Percentiles rank a stretch among this genome's conserved stretches.
phyloP scores from a whole-genome alignment of 1,284 basidiomycete genomes.

The Kwoniella shivajii region DNA sequence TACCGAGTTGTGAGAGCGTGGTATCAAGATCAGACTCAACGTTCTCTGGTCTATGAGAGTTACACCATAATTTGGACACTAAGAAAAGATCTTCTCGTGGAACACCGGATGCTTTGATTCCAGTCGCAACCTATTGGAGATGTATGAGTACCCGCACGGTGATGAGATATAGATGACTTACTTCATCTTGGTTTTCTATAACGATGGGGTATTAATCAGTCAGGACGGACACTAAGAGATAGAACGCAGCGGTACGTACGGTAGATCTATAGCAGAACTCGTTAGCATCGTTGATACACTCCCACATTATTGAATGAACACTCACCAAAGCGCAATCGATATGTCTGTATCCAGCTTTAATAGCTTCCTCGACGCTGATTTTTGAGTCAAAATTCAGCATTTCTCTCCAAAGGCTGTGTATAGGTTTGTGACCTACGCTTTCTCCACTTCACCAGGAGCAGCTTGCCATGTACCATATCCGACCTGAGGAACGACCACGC shows the following conservation, averaged over 20 bases:
- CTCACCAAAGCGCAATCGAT: constrained; percentile 77
- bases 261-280: constrained; percentile 10
- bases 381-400: neutral
- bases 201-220: neutral
- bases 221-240: neutral
- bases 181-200: constrained; percentile 68
- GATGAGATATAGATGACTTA: constrained; percentile 54
- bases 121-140: constrained; percentile 67
- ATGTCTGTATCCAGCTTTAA: constrained; percentile 74
- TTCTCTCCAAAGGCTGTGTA: too few relatives aligned
- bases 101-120: constrained; percentile 75
- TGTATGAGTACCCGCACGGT: constrained; percentile 36
- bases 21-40: constrained; percentile 74
- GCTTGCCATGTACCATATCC: constrained; percentile 84
- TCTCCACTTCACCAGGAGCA: constrained; percentile 72
- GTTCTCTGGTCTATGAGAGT: constrained; percentile 51
- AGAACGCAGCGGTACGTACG: constrained; percentile 1
- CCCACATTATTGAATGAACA: too few relatives aligned
- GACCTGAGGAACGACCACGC: constrained; percentile 63
- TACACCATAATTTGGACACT: constrained; percentile 65
- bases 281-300: neutral
- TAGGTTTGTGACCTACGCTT: constrained; percentile 61
- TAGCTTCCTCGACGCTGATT: constrained; percentile 64
- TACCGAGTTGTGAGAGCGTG: constrained; percentile 70
- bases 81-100: constrained; percentile 80